Evolutionary conservation across 257 asterid species (phyloP).

Genomic region (Solanum microdontum): DNA sequence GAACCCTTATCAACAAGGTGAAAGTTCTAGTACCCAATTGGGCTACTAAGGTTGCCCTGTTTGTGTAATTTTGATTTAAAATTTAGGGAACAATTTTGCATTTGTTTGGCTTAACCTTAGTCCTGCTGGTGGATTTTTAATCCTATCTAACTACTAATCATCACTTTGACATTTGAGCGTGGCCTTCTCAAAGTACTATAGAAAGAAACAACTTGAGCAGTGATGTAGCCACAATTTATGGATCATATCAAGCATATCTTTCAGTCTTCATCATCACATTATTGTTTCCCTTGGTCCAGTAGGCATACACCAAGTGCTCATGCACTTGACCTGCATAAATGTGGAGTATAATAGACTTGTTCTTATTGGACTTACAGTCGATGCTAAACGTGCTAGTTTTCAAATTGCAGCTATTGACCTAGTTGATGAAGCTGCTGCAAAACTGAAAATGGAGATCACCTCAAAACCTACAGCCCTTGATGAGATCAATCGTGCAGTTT

Average conservation of each 20-base stretch:
- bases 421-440: slow-evolving; percentile 97
- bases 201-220: neutral
- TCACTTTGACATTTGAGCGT: neutral
- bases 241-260: neutral
- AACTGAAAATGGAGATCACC: slow-evolving; percentile 93
- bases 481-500: slow-evolving; percentile 76
- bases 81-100: neutral
- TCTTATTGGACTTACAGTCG: neutral
- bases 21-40: neutral
- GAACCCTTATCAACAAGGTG: neutral
- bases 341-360: neutral
- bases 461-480: slow-evolving; percentile 95
- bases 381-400: slow-evolving; percentile 1
- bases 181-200: neutral
- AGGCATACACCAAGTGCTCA: neutral
- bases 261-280: neutral
- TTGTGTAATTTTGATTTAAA: neutral
- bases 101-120: neutral
- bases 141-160: neutral
- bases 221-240: neutral
- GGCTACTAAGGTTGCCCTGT: neutral
- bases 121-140: neutral
- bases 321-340: neutral
- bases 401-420: slow-evolving; percentile 75
- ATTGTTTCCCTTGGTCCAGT: neutral